Base-by-base conservation (phyloP, 768 basidiomycete species). In the Lactifluus subvellereus region DNA sequence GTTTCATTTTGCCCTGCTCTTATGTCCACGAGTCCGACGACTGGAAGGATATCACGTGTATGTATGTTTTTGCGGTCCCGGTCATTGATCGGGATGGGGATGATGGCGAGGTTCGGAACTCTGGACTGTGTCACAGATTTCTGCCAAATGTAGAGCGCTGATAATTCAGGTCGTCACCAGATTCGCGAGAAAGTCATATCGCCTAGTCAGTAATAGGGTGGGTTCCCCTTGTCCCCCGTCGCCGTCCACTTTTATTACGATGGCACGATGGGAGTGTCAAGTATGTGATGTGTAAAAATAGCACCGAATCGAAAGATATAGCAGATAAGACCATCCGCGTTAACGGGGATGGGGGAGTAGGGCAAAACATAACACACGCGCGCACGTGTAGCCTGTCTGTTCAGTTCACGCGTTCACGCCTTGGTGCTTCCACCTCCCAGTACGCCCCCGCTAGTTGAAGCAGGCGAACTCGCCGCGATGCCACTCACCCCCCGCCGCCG, bases 1-100 rank as follows among this genome's bases (percentile, higher is more conserved):
- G 27, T 27, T 27, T 27, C 3, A 27, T 42, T 0, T 42, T 49
- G 18, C 27, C 33, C 38, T 48, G 33, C 33, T 59, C 20, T 30
- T 32, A 6, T 40, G 14, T 35, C 30, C 14, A 49, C 52, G 49
- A 52, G 40, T 53, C 16, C 47, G 62, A 62, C 37, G 52, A 40
- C 57, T 38, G 61, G 57, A 59, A 63, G 52, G 52, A 59, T 59
- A 45, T 61, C 53, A 61, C 18, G 27, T 61, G 60, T 61, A 61
- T 55, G 60, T 61, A 61, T 55, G 53, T 54, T 48, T 60, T 30
- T 30, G 18, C 32, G 18, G 42, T 22, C 20, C 42, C 14, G 45
- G 38, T 22, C 9, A 16, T 8, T 47, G 8, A 3, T 4, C 4
- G 9, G 47, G 22, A 13, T 22, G 10, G 22, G 20, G 22, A 48